These are phyloP conservation scores for Fusarium lyarnte DNA, from an alignment of 2,329 filamentous ascomycete genomes.

Conservation along the genomic window DNA sequence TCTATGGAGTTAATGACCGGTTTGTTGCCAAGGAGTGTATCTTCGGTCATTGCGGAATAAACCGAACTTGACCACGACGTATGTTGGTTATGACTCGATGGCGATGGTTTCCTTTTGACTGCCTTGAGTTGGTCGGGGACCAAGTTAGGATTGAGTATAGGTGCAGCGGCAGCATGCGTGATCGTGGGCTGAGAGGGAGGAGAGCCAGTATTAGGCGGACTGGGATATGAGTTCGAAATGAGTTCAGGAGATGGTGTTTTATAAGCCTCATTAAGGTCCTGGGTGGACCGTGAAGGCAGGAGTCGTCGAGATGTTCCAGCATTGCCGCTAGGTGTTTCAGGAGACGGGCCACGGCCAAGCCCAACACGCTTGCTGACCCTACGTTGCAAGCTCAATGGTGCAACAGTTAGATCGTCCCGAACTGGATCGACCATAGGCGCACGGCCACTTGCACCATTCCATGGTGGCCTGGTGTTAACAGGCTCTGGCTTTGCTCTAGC, in stretches of 20 bases:
- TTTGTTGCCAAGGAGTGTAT: conserved; percentile 23
- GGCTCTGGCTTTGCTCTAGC: conserved; percentile 50
- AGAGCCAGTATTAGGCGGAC: conserved; percentile 47
- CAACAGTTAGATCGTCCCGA: conserved; percentile 65
- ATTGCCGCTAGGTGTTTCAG: conserved; percentile 48
- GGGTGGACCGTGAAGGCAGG: conserved; percentile 48
- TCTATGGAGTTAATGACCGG: conserved; percentile 20
- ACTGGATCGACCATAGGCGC: conserved; percentile 71
- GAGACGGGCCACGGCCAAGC: conserved; percentile 42
- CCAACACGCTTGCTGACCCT: conserved; percentile 58
- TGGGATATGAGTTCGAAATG: conserved; percentile 45
- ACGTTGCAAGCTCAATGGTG: conserved; percentile 65
- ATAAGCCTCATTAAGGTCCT: conserved; percentile 44
- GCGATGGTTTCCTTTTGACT: conserved; percentile 58
- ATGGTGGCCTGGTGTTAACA: conserved; percentile 64
- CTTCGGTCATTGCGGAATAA: conserved; percentile 46
- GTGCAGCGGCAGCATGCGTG: conserved; percentile 24
- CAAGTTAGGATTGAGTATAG: conserved; percentile 34
- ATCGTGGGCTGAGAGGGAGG: conserved; percentile 28
- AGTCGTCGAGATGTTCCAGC: conserved; percentile 49
- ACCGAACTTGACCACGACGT: conserved; percentile 50
- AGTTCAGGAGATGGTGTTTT: conserved; percentile 39
- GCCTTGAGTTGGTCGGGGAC: conserved; percentile 48
- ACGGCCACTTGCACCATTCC: conserved; percentile 79
- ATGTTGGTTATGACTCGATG: conserved; percentile 44